Evolutionary conservation across 257 asterid species (phyloP), one percentile per base, ranked within the genome.

Genomic region (Cruciata laevipes): DNA sequence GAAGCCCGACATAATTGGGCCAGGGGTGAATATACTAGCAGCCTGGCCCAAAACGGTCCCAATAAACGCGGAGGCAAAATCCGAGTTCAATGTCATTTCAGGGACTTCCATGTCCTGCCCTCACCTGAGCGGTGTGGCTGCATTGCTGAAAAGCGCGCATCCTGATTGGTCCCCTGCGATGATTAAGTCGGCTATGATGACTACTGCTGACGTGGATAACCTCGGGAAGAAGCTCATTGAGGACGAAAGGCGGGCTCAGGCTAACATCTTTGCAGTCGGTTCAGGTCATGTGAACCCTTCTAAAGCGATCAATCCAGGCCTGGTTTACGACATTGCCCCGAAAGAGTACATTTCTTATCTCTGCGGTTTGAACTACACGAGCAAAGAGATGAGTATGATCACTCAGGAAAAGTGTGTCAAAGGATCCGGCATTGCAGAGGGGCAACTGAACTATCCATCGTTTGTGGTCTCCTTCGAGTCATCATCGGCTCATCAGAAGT

Each of bases 1-100:
- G 66, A 57, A 68, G 55, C 72, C 72, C 1, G 72, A 68, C 33
- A 24, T 68, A 9, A 56, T 68, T 18, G 72, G 72, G 17, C 72
- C 72, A 16, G 72, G 66, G 0, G 72, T 68, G 5, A 68, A 21
- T 35, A 57, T 68, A 23, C 72, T 68, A 3, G 72, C 66, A 6
- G 72, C 57, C 20, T 68, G 72, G 72, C 53, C 72, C 14, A 20
- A 7, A 60, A 33, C 72, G 0, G 58, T 68, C 4, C 57, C 59
- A 23, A 57, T 56, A 10, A 57, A 31, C 31, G 24, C 55, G 7
- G 25, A 57, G 0, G 14, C 65, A 6, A 35, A 17, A 58, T 68
- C 65, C 1, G 60, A 17, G 1, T 68, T 68, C n/a, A 57, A 68
- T 44, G 51, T 57, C 33, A 23, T 68, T 20, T 68, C 72, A 12